Base-by-base conservation (phyloP, 495 filamentous ascomycete species). In the Glonium stellatum region DNA sequence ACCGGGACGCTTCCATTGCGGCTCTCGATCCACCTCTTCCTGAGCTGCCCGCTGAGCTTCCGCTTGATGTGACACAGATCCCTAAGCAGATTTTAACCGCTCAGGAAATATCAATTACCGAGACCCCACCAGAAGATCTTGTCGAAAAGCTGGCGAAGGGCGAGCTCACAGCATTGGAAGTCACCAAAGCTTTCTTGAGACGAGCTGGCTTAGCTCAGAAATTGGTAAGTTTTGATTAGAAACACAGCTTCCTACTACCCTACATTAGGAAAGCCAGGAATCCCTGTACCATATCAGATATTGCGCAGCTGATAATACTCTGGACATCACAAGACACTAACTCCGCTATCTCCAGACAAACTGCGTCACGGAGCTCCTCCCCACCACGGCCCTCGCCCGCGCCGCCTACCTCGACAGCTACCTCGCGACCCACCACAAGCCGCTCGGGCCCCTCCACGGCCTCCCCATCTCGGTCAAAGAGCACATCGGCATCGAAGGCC, bases 381-480 rank as follows among this genome's bases (percentile, higher is more conserved):
- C 85, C 12, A 70, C 60, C 1, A 52, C 67, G 0, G 73, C 73
- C 15, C 61, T 76, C 19, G 47, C 46, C 18, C 68, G 71, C 4
- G 73, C 73, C 11, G 51, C 67, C 13, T 66, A 67, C 23, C 67
- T 75, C 2, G 73, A 76, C 48, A 51, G 62, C 42, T 71, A 76
- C 59, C 53, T 71, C 27, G 34, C 61, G 0, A 37, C 58, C 21
- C 60, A 74, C 44, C 54, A 58, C 5, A 76, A 75, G 48, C 71
- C 77, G 5, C 61, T 80, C 15, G 86, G 86, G 0, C 85, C 84
- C 3, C 71, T 89, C 0, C 86, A 89, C 59, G 86, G 86, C 18
- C 59, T 89, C 8, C 86, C 86, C 0, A 82, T 88, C 23, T 83
- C 79, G 22, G 76, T 87, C 10, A 89, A 89, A 69, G 86, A 88